Percentiles rank a stretch among this genome's conserved stretches.
Evolutionary conservation across 306 rosid species (phyloP).

Genomic region (Trifolium subterraneum): DNA sequence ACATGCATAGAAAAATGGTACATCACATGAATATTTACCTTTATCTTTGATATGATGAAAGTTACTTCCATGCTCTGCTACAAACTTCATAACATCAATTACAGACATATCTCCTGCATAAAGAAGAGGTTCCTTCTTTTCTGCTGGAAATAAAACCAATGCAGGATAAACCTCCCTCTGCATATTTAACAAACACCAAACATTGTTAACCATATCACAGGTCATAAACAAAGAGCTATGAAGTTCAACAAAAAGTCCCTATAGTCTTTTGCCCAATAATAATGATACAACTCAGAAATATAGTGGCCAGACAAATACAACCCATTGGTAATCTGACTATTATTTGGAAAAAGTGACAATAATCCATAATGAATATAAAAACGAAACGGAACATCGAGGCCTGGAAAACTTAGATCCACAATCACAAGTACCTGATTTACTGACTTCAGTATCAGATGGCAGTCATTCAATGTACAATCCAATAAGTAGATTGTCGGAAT

Average conservation of each 20-base stretch:
- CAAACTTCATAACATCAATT: constrained; percentile 69
- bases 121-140: constrained; percentile 60
- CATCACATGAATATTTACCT: constrained; percentile 54
- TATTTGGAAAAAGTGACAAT: not conserved
- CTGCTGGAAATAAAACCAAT: constrained; percentile 84
- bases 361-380: constrained; percentile 18
- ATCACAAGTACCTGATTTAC: constrained; percentile 67
- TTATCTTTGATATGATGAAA: constrained; percentile 63
- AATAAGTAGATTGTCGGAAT: constrained; percentile 79
- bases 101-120: constrained; percentile 83
- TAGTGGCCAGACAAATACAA: constrained; percentile 6
- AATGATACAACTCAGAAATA: constrained; percentile 30
- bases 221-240: constrained; percentile 3
- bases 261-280: constrained; percentile 12
- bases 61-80: constrained; percentile 75
- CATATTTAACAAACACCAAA: constrained; percentile 47
- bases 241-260: constrained; percentile 2
- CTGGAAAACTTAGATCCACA: constrained; percentile 29
- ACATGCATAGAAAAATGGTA: constrained; percentile 8
- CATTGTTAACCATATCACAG: constrained; percentile 32
- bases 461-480: constrained; percentile 91
- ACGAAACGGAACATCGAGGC: constrained; percentile 11
- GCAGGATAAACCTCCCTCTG: constrained; percentile 93
- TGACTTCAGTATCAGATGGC: constrained; percentile 71
- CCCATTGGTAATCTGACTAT: constrained; percentile 26